Conservation (phyloP, 2,329 filamentous ascomycete species). For the Diplodia mutila region DNA sequence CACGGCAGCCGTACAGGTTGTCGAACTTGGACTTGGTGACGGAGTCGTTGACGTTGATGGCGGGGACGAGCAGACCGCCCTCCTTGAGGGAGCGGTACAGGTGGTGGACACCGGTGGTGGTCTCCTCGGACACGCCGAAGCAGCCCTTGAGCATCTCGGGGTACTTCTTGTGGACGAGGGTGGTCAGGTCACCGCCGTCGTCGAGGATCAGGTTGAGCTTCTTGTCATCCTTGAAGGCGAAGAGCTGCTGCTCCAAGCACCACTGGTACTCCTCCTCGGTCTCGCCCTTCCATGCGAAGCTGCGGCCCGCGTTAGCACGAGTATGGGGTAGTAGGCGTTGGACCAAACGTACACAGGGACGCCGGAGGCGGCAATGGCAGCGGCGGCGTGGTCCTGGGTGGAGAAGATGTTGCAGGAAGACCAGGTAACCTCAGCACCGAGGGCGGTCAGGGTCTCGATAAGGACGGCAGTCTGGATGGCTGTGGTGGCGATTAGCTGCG, state of each 20-base stretch:
- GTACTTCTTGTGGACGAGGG: slow-evolving; percentile 97
- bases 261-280: slow-evolving; percentile 99
- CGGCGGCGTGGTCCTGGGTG: slow-evolving; percentile 97
- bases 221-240: slow-evolving; percentile 95
- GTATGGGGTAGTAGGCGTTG: slow-evolving; percentile 37
- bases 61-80: slow-evolving; percentile 77
- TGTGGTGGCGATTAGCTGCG: slow-evolving; percentile 38
- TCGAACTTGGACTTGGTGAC: slow-evolving; percentile 99
- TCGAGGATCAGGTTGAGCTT: slow-evolving; percentile 98
- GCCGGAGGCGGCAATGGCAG: slow-evolving; percentile 91
- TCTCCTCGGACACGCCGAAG: slow-evolving; percentile 99
- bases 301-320: slow-evolving; percentile 30
- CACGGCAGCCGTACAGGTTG: slow-evolving; percentile 99
- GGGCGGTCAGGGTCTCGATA: slow-evolving; percentile 92
- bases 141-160: slow-evolving; percentile 97
- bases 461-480: slow-evolving; percentile 98
- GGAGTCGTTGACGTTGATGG: slow-evolving; percentile 99
- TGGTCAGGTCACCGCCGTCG: slow-evolving; percentile 95
- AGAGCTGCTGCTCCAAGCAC: slow-evolving; percentile 98
- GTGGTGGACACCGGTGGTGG: slow-evolving; percentile 99
- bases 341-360: slow-evolving; percentile 75
- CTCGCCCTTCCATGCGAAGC: slow-evolving; percentile 82
- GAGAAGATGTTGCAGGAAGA: slow-evolving; percentile 99
- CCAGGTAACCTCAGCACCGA: slow-evolving; percentile 99
- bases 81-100: slow-evolving; percentile 93